A percentile compares a stretch with the other conserved stretches of the same genome.
Evolutionary conservation across 1,284 basidiomycete species (phyloP).

Genomic region (Papiliotrema nemorosa): DNA sequence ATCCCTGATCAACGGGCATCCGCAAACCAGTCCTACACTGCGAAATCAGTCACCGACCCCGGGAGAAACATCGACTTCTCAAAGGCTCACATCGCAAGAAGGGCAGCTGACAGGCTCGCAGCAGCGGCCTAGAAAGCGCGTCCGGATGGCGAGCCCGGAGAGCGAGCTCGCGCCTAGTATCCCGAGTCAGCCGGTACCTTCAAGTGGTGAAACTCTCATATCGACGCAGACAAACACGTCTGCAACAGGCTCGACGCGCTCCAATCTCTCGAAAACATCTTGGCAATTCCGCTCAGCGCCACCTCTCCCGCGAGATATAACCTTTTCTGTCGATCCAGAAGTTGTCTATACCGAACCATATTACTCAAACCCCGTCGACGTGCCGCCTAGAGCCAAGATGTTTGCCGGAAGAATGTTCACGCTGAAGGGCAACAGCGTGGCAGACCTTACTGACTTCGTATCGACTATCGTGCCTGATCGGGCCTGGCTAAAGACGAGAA

Average conservation of each 20-base stretch:
- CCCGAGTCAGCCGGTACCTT: background rate
- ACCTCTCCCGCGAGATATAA: conserved; percentile 56
- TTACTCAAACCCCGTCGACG: conserved; percentile 71
- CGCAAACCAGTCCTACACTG: conserved; percentile 23
- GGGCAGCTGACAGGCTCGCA: too few species aligned
- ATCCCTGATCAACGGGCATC: too few species aligned
- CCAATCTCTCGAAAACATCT: conserved; percentile 18
- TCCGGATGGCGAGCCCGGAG: conserved; percentile 19
- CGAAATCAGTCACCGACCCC: conserved; percentile 8
- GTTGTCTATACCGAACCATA: conserved; percentile 72
- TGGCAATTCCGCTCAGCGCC: conserved; percentile 59
- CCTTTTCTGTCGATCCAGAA: conserved; percentile 55
- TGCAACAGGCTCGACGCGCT: conserved; percentile 1
- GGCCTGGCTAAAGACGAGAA: conserved; percentile 33
- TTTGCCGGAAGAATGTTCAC: conserved; percentile 75
- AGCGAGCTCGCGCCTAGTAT: conserved; percentile 8
- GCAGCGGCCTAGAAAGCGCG: conserved; percentile 17
- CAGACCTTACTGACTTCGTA: conserved; percentile 40
- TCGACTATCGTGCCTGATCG: conserved; percentile 42
- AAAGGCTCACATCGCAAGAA: background rate
- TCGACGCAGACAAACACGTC: conserved; percentile 3
- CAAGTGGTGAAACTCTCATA: conserved; percentile 8
- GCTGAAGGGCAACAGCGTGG: conserved; percentile 55
- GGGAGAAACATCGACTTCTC: background rate
- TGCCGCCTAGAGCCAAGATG: conserved; percentile 65